Evolutionary conservation across 1,284 basidiomycete species (phyloP).

Genomic region (Rhodotorula glutinis): DNA sequence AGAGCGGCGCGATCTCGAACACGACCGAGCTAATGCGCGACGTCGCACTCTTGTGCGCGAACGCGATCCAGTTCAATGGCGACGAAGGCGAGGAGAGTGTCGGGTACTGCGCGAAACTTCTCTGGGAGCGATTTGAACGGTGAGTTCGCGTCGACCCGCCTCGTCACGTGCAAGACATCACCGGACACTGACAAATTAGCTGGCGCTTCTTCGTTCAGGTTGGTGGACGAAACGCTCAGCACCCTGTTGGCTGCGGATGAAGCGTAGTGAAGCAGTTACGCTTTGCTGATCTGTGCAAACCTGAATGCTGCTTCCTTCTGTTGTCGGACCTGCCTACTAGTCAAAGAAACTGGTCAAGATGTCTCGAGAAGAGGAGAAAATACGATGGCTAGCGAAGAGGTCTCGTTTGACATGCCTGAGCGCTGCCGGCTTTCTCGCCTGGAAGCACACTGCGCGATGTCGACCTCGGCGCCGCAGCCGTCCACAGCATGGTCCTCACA

Average conservation of each 20-base stretch:
- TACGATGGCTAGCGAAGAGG: no score
- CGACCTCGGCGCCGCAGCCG: slow-evolving; percentile 19
- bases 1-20: slow-evolving; percentile 72
- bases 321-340: background rate
- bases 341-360: no score
- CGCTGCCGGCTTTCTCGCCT: no score
- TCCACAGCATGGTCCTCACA: slow-evolving; percentile 9
- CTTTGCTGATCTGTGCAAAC: no score
- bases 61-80: slow-evolving; percentile 92
- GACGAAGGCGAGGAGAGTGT: slow-evolving; percentile 49
- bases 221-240: slow-evolving; percentile 16
- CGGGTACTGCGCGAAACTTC: slow-evolving; percentile 72
- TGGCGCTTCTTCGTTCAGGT: background rate
- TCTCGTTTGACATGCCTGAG: no score
- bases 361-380: no score
- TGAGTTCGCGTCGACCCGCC: background rate
- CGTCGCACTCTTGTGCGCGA: slow-evolving; percentile 87
- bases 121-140: slow-evolving; percentile 68
- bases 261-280: background rate
- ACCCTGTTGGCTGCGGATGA: slow-evolving; percentile 9
- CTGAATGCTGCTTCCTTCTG: no score
- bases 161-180: no score
- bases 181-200: background rate
- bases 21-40: slow-evolving; percentile 84
- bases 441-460: slow-evolving; percentile 1